phyloP scores from a whole-genome alignment of 495 filamentous ascomycete species.

The Penicillium fimorum region DNA sequence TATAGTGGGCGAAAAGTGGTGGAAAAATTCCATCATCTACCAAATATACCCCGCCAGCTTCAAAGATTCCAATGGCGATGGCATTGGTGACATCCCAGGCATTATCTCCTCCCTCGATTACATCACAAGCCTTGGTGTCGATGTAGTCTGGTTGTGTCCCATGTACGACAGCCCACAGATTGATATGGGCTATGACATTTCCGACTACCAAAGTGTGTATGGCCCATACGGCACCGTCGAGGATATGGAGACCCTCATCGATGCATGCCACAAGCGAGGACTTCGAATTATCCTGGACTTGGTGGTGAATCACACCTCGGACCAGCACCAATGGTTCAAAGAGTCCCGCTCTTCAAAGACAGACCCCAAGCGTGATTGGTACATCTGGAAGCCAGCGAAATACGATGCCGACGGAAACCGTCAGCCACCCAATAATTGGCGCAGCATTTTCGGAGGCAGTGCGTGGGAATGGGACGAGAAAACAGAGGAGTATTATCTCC shows the following conservation, averaged over 20 bases:
- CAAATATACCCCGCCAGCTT: conserved; percentile 44
- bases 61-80: conserved; percentile 42
- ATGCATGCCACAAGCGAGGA: conserved; percentile 46
- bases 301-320: conserved; percentile 59
- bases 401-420: conserved; percentile 50
- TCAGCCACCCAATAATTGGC: conserved; percentile 60
- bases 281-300: conserved; percentile 58
- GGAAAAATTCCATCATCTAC: conserved; percentile 43
- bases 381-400: conserved; percentile 55
- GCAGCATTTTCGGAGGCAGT: conserved; percentile 51
- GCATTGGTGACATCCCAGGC: conserved; percentile 58
- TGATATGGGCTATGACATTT: conserved; percentile 56
- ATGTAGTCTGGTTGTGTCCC: conserved; percentile 42
- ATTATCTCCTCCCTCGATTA: conserved; percentile 60
- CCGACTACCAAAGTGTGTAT: conserved; percentile 57
- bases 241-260: conserved; percentile 54
- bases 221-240: conserved; percentile 53
- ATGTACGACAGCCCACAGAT: conserved; percentile 53
- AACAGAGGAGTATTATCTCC: conserved; percentile 54
- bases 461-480: conserved; percentile 54
- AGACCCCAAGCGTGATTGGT: conserved; percentile 57
- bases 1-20: conserved; percentile 28
- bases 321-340: conserved; percentile 58
- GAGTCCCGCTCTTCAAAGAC: conserved; percentile 47
- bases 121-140: conserved; percentile 44